Conservation (phyloP, 495 filamentous ascomycete genomes). For the Aspergillus mulundensis region DNA sequence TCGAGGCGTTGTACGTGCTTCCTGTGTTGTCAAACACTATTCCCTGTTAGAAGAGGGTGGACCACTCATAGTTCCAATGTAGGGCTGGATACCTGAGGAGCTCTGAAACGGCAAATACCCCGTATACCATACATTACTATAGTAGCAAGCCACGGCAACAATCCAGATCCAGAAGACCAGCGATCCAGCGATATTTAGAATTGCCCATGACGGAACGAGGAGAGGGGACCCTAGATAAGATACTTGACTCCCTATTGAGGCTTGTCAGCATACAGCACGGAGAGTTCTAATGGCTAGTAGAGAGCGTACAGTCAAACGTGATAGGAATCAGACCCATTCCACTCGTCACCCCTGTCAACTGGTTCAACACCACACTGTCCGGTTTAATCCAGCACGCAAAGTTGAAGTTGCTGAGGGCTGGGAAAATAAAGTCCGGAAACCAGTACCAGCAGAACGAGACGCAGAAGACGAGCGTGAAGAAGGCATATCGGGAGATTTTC, state of each 20-base stretch:
- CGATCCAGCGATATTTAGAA: constrained; percentile 71
- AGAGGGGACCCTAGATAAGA: constrained; percentile 79
- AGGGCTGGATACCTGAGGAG: constrained; percentile 25
- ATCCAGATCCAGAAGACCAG: constrained; percentile 80
- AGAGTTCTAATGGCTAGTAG: no score
- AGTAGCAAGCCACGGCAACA: constrained; percentile 46
- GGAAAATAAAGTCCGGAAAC: constrained; percentile 73
- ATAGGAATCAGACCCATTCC: constrained; percentile 76
- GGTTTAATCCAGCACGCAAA: constrained; percentile 82
- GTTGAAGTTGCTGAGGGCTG: constrained; percentile 79
- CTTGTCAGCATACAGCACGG: no score
- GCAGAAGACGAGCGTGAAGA: constrained; percentile 65
- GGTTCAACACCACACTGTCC: constrained; percentile 69
- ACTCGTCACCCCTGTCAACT: constrained; percentile 73
- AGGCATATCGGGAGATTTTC: constrained; percentile 72
- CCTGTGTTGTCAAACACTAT: constrained; percentile 78
- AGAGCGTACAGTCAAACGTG: constrained; percentile 62
- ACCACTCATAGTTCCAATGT: no score
- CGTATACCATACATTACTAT: constrained; percentile 56
- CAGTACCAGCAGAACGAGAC: constrained; percentile 68
- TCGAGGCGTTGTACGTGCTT: constrained; percentile 68
- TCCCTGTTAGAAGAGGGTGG: no score
- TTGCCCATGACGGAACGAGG: constrained; percentile 78
- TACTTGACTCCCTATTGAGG: not conserved
- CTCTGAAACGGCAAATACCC: constrained; percentile 24